Evolutionary conservation across 495 filamentous ascomycete species (phyloP).

Genomic region (Chaetomidium leptoderma): DNA sequence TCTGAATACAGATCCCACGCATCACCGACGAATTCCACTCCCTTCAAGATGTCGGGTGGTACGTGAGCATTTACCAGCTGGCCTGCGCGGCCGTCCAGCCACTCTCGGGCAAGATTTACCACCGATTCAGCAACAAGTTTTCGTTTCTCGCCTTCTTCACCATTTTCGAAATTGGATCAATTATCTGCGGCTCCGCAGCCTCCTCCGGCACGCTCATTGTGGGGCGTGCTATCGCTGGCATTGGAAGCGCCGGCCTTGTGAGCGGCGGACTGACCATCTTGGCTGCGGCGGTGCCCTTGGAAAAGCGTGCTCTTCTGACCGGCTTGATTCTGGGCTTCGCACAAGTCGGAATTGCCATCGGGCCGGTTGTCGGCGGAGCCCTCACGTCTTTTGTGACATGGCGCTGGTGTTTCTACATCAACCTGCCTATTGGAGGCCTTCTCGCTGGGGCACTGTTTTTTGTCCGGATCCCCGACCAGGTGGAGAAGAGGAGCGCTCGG

Average conservation of each 20-base stretch:
- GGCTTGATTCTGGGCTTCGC: conserved; percentile 47
- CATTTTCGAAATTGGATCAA: conserved; percentile 47
- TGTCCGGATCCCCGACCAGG: conserved; percentile 46
- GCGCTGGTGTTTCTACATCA: conserved; percentile 67
- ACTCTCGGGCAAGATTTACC: conserved; percentile 51
- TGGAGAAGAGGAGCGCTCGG: conserved; percentile 36
- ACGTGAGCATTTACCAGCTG: conserved; percentile 50
- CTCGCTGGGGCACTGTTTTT: conserved; percentile 54
- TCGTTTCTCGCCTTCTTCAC: conserved; percentile 38
- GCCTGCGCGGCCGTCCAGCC: conserved; percentile 49
- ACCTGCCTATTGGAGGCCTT: conserved; percentile 61
- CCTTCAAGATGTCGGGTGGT: conserved; percentile 50
- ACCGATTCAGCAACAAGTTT: conserved; percentile 43
- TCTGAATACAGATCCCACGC: conserved; percentile 34
- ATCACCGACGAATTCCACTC: conserved; percentile 48
- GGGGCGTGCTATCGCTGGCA: conserved; percentile 53
- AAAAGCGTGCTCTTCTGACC: conserved; percentile 35
- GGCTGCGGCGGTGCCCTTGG: conserved; percentile 31
- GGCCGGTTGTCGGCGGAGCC: conserved; percentile 57
- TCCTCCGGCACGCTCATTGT: conserved; percentile 48
- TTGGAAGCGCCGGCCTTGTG: conserved; percentile 42
- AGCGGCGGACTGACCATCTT: conserved; percentile 40
- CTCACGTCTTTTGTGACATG: conserved; percentile 52
- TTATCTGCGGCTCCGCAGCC: conserved; percentile 48
- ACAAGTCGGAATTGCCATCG: conserved; percentile 65